Evolutionary conservation across 495 filamentous ascomycete genomes (phyloP).

Genomic region (Podospora australis): DNA sequence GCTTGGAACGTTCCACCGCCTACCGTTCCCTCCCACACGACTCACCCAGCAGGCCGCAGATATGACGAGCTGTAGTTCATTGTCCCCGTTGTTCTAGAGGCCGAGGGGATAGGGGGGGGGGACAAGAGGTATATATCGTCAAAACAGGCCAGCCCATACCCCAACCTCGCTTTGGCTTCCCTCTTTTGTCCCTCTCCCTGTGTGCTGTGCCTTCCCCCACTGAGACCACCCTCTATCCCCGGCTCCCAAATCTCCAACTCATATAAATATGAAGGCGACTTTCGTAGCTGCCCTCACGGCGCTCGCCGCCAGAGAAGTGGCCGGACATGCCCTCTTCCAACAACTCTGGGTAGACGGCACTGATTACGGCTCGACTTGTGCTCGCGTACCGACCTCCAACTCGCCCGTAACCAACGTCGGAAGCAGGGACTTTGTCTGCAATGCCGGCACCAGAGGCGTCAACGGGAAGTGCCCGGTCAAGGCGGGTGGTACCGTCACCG

Average conservation of each 20-base stretch:
- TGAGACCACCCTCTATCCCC: not conserved
- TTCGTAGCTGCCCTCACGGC: constrained; percentile 22
- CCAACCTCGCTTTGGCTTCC: not conserved
- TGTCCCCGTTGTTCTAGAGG: too few relatives aligned
- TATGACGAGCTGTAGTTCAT: too few relatives aligned
- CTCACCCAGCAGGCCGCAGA: too few relatives aligned
- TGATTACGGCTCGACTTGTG: constrained; percentile 38
- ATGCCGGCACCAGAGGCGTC: constrained; percentile 31
- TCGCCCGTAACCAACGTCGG: constrained; percentile 40
- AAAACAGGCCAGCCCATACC: not conserved
- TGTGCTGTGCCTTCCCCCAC: not conserved
- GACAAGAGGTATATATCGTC: constrained; percentile 9
- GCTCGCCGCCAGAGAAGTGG: constrained; percentile 29
- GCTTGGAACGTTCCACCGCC: too few relatives aligned
- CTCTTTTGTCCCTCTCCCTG: not conserved
- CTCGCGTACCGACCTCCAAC: constrained; percentile 37
- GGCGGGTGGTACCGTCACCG: constrained; percentile 40
- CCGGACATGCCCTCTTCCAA: constrained; percentile 46
- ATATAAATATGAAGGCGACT: constrained; percentile 34
- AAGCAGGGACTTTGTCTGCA: constrained; percentile 36
- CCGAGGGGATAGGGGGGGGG: not conserved
- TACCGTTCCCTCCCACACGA: too few relatives aligned
- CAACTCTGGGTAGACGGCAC: constrained; percentile 46
- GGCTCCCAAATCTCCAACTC: not conserved
- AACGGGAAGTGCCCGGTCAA: constrained; percentile 39